Evolutionary conservation across 1,139 yeast species (phyloP).

Genomic region (Candida labiduridarum): DNA sequence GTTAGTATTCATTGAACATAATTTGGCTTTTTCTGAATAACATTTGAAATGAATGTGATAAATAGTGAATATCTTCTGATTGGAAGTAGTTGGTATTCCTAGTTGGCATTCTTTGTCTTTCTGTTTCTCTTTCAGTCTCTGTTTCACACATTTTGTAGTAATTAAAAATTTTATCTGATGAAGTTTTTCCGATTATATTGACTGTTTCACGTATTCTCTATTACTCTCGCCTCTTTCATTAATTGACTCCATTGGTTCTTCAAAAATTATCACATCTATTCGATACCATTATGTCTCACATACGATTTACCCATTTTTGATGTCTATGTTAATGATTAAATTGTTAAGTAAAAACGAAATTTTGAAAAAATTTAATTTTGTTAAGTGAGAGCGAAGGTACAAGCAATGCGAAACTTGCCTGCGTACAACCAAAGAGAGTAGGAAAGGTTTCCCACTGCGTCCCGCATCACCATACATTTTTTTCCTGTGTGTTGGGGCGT

Average conservation of each 20-base stretch:
- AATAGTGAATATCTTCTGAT: background rate
- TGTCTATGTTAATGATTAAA: conserved; percentile 11
- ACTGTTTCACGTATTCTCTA: background rate
- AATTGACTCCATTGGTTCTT: background rate
- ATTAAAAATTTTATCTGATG: conserved; percentile 1
- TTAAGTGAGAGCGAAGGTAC: conserved; percentile 1
- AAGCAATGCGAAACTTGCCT: conserved; percentile 3
- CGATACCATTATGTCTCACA: conserved; percentile 27
- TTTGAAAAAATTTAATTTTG: conserved; percentile 8
- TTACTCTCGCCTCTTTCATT: background rate
- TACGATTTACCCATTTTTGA: conserved; percentile 81
- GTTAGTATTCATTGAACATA: background rate
- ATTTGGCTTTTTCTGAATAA: conserved; percentile 9
- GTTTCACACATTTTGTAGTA: background rate
- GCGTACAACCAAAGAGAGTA: background rate
- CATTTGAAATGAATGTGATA: background rate
- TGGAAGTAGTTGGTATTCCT: no score
- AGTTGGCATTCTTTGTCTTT: background rate
- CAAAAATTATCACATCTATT: background rate
- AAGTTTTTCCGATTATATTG: background rate
- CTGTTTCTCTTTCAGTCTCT: background rate
- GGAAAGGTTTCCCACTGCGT: background rate
- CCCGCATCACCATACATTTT: conserved; percentile 7
- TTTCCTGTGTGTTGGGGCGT: background rate
- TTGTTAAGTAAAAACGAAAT: background rate